phyloP scores from a whole-genome alignment of 768 basidiomycete genomes.

The Rhodotorula kratochvilovae region DNA sequence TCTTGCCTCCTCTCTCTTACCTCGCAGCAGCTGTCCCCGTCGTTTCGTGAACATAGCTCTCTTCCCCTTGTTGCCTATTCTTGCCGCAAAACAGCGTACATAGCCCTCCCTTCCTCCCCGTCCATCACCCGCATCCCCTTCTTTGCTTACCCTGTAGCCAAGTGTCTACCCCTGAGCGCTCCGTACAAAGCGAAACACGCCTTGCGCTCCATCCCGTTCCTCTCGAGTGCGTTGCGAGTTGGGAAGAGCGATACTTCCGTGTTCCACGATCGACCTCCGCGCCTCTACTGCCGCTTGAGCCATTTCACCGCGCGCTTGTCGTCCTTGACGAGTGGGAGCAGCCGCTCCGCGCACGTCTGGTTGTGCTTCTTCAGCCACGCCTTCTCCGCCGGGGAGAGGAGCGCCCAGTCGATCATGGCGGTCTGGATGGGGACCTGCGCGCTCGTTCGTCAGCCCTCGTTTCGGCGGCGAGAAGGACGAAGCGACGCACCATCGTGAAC shows the following conservation, averaged over 20 bases:
- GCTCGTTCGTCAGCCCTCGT: no score
- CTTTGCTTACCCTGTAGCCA: no score
- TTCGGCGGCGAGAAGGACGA: neutral
- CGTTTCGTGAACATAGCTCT: no score
- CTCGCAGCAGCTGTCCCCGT: neutral
- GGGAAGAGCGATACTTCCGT: no score
- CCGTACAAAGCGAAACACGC: no score
- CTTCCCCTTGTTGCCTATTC: no score
- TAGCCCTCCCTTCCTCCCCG: no score
- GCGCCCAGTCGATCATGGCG: conserved; percentile 73
- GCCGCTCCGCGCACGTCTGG: conserved; percentile 60
- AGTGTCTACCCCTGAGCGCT: no score
- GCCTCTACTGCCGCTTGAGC: conserved; percentile 52
- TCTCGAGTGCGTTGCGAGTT: no score
- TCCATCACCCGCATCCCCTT: no score
- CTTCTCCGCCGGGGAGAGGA: conserved; percentile 81
- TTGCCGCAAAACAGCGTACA: no score
- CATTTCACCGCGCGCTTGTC: conserved; percentile 77
- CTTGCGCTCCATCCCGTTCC: no score
- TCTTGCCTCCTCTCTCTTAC: neutral
- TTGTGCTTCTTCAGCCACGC: conserved; percentile 87
- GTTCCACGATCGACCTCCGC: neutral
- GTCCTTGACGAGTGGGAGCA: conserved; percentile 61
- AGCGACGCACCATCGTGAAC: conserved; percentile 56
- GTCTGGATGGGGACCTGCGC: conserved; percentile 84